Conservation (phyloP, 345 rosid genomes). For the Dipteronia sinensis region DNA sequence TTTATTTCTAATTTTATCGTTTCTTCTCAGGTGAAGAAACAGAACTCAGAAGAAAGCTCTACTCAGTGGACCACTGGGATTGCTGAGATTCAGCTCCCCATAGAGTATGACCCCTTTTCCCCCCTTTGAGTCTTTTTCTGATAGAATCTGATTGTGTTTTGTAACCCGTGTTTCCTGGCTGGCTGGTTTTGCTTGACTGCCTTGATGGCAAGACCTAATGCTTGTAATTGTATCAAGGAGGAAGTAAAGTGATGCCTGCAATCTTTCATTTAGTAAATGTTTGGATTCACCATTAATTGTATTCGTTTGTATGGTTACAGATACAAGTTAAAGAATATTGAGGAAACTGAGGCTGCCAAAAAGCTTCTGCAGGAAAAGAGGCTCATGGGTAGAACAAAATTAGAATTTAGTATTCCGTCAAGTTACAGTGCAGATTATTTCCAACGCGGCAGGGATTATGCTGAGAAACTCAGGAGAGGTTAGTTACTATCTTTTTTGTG, state of each 20-base stretch:
- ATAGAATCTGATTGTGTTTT: constrained; percentile 6
- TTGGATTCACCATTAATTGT: constrained; percentile 9
- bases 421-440: constrained; percentile 98
- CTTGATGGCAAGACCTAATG: not conserved
- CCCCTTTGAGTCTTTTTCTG: not conserved
- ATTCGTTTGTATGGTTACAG: constrained; percentile 43
- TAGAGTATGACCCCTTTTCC: constrained; percentile 57
- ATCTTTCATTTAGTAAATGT: not conserved
- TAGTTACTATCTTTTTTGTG: constrained; percentile 15
- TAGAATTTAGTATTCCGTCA: constrained; percentile 79
- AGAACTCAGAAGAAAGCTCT: constrained; percentile 94
- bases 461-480: constrained; percentile 96
- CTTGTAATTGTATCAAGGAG: not conserved
- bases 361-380: constrained; percentile 95
- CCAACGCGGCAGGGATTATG: constrained; percentile 91
- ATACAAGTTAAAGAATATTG: constrained; percentile 87
- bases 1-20: not conserved
- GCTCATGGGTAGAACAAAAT: constrained; percentile 69
- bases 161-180: not conserved
- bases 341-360: constrained; percentile 98
- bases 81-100: constrained; percentile 95
- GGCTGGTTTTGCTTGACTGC: constrained; percentile 12
- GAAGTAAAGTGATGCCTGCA: not conserved
- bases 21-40: constrained; percentile 68
- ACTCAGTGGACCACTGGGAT: constrained; percentile 99